A percentile compares a stretch with the other conserved stretches of the same genome.
Evolutionary conservation across 495 filamentous ascomycete species (phyloP).

Genomic region (Penicillium herquei): DNA sequence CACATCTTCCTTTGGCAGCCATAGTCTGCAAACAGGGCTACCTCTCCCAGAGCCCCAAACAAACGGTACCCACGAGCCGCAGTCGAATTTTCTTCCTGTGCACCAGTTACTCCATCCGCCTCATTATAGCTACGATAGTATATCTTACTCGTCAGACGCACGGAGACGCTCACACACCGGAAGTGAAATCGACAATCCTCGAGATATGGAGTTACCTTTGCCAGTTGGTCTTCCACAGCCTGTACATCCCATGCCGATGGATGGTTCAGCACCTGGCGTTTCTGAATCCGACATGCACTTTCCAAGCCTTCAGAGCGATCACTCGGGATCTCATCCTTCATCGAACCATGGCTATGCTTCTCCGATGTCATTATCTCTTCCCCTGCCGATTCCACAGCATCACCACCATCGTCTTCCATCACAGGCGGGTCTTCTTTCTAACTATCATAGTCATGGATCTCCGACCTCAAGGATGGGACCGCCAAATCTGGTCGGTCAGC

Average conservation of each 20-base stretch:
- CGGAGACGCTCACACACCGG: conserved; percentile 34
- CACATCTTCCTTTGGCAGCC: conserved; percentile 31
- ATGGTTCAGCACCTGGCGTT: conserved; percentile 16
- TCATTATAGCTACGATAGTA: conserved; percentile 31
- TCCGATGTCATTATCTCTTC: conserved; percentile 25
- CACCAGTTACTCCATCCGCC: conserved; percentile 34
- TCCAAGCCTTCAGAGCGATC: conserved; percentile 26
- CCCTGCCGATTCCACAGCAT: conserved; percentile 43
- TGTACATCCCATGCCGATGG: conserved; percentile 31
- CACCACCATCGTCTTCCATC: conserved; percentile 73
- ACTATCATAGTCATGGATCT: conserved; percentile 22
- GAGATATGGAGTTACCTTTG: conserved; percentile 16
- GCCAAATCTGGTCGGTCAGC: conserved; percentile 74
- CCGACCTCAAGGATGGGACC: conserved; percentile 30
- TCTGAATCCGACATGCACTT: conserved; percentile 33
- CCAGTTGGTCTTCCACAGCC: conserved; percentile 15
- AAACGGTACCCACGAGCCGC: conserved; percentile 25
- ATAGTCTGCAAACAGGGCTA: conserved; percentile 28
- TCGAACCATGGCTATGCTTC: conserved; percentile 30
- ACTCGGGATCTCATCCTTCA: conserved; percentile 25
- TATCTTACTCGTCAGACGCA: conserved; percentile 27
- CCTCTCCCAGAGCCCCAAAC: conserved; percentile 26
- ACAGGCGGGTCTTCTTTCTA: conserved; percentile 47
- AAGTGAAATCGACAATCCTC: conserved; percentile 22
- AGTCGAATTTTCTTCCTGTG: conserved; percentile 24